Evolutionary conservation across 495 filamentous ascomycete genomes (phyloP).

Genomic region (Pseudevernia furfuracea): DNA sequence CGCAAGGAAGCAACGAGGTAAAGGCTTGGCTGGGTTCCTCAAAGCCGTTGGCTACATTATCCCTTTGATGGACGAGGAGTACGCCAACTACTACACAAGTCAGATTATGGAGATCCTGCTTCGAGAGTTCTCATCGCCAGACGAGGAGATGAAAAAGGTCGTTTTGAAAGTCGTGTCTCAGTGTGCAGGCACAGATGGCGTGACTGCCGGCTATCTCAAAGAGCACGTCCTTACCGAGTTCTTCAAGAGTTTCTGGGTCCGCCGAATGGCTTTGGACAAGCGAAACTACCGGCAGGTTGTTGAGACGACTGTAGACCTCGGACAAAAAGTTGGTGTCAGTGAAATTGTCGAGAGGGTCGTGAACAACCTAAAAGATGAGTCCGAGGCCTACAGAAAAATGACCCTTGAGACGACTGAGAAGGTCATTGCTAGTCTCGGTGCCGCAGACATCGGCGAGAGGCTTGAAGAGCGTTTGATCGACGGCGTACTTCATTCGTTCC

Average conservation of each 20-base stretch:
- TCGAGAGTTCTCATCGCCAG: slow-evolving; percentile 89
- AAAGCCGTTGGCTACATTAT: slow-evolving; percentile 99
- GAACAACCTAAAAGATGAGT: slow-evolving; percentile 94
- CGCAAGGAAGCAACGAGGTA: slow-evolving; percentile 84
- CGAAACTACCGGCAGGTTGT: slow-evolving; percentile 96
- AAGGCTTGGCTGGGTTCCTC: slow-evolving; percentile 89
- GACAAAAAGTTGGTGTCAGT: slow-evolving; percentile 91
- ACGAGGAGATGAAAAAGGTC: slow-evolving; percentile 99
- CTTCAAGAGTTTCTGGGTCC: slow-evolving; percentile 98
- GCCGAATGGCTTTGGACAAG: slow-evolving; percentile 93
- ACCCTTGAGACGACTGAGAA: slow-evolving; percentile 97
- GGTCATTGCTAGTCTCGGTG: slow-evolving; percentile 82
- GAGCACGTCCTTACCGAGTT: slow-evolving; percentile 92
- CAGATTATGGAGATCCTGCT: slow-evolving; percentile 99
- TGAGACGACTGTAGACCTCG: slow-evolving; percentile 94
- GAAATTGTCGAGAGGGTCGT: slow-evolving; percentile 93
- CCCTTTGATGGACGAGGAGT: slow-evolving; percentile 98
- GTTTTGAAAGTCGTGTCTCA: slow-evolving; percentile 97
- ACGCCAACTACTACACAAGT: slow-evolving; percentile 96
- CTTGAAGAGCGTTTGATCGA: slow-evolving; percentile 91
- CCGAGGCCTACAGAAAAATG: slow-evolving; percentile 98
- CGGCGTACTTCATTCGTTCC: slow-evolving; percentile 94
- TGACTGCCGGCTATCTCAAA: slow-evolving; percentile 89
- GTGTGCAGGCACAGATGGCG: slow-evolving; percentile 87
- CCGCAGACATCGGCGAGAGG: slow-evolving; percentile 86